A percentile compares a stretch with the other conserved stretches of the same genome.
phyloP scores from a whole-genome alignment of 1,284 basidiomycete species.

The Thecaphora thlaspeos region DNA sequence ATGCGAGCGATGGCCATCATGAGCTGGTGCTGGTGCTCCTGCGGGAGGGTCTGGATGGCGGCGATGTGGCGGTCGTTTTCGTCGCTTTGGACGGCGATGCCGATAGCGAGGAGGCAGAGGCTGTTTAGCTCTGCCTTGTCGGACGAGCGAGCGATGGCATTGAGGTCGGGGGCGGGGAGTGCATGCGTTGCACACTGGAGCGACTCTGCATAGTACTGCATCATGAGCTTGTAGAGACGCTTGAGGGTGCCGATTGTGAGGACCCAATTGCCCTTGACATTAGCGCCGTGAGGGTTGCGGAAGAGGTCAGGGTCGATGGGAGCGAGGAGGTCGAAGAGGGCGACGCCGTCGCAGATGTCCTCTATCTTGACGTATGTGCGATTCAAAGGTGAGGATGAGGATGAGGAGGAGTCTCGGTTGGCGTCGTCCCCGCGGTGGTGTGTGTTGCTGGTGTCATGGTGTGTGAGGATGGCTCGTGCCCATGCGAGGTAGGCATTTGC shows the following conservation, averaged over 20 bases:
- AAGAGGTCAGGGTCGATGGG: conserved; percentile 73
- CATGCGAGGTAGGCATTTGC: conserved; percentile 34
- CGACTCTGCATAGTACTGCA: conserved; percentile 65
- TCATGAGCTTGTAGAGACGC: conserved; percentile 78
- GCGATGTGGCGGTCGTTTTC: conserved; percentile 76
- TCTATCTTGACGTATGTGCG: conserved; percentile 5
- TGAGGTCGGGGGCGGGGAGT: conserved; percentile 40
- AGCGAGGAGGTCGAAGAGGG: conserved; percentile 42
- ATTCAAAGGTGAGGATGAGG: no score
- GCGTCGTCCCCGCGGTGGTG: no score
- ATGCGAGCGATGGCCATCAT: conserved; percentile 65
- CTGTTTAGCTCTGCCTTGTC: conserved; percentile 69
- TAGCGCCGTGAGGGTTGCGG: conserved; percentile 42
- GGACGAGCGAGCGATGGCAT: conserved; percentile 71
- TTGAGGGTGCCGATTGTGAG: conserved; percentile 80
- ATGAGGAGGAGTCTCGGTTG: no score
- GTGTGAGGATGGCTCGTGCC: conserved; percentile 27
- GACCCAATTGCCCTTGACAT: conserved; percentile 76
- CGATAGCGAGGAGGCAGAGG: conserved; percentile 81
- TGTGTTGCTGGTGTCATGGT: no score
- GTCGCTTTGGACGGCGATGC: conserved; percentile 79
- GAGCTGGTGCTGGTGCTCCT: conserved; percentile 76
- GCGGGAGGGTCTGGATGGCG: conserved; percentile 75
- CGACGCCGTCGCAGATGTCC: conserved; percentile 45
- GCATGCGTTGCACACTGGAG: conserved; percentile 22